Evolutionary conservation across 179 eudicot genomes (phyloP).

Genomic region (Beta lomatogona): DNA sequence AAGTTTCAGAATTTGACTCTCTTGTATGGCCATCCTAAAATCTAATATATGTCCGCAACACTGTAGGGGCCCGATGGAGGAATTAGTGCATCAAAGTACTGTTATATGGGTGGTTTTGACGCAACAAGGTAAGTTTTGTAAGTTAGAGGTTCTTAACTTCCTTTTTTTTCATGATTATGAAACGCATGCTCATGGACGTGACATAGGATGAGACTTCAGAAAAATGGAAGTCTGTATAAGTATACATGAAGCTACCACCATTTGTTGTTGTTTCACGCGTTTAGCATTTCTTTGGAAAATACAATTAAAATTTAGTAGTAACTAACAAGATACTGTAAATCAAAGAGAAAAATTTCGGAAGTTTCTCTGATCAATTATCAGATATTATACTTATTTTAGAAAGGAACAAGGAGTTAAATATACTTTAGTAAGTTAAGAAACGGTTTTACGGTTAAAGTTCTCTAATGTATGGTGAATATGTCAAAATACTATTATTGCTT

Average conservation of each 20-base stretch:
- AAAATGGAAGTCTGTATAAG: slow-evolving; percentile 5
- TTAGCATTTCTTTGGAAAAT: neutral
- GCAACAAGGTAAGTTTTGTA: slow-evolving; percentile 69
- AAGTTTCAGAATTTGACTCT: slow-evolving; percentile 2
- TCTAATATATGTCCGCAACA: neutral
- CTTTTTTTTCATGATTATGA: neutral
- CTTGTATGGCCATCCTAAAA: neutral
- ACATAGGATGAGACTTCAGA: neutral
- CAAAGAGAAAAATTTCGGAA: neutral
- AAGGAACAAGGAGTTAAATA: neutral
- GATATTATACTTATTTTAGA: neutral
- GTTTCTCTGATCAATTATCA: neutral
- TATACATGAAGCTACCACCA: slow-evolving; percentile 9
- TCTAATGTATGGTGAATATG: neutral
- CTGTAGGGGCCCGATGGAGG: slow-evolving; percentile 96
- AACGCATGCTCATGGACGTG: neutral
- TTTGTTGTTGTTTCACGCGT: slow-evolving; percentile 2
- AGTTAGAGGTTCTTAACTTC: neutral
- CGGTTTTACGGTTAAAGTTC: neutral
- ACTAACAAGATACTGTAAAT: neutral
- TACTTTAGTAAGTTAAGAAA: neutral
- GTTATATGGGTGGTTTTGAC: slow-evolving; percentile 97
- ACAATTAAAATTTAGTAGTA: slow-evolving; percentile 12
- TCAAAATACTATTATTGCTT: neutral
- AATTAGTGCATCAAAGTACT: slow-evolving; percentile 82